Conservation (phyloP, 441 rosid species). For the Arabidopsis lyrata region DNA sequence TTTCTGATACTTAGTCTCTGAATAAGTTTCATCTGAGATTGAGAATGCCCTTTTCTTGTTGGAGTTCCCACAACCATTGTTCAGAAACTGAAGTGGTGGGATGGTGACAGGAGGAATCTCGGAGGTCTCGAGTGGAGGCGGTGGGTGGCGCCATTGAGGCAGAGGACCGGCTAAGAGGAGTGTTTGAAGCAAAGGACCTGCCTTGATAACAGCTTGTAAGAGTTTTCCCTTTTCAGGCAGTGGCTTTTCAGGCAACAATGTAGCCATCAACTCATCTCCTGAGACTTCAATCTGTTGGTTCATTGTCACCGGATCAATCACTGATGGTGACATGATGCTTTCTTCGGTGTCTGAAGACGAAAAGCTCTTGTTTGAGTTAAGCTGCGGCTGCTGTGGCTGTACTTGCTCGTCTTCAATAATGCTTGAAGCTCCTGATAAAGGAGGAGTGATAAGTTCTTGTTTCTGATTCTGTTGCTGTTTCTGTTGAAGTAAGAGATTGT, state of each 20-base stretch:
- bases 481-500: constrained; percentile 54
- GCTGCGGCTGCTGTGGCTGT: constrained; percentile 38
- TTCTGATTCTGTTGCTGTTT: constrained; percentile 43
- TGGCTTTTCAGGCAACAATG: constrained; percentile 52
- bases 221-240: constrained; percentile 86
- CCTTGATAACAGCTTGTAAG: constrained; percentile 83
- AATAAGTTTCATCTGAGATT: constrained; percentile 52
- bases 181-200: constrained; percentile 88
- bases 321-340: constrained; percentile 81
- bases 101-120: constrained; percentile 79
- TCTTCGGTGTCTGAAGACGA: constrained; percentile 84
- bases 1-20: constrained; percentile 72
- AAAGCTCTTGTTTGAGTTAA: constrained; percentile 60
- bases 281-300: constrained; percentile 25
- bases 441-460: constrained; percentile 24
- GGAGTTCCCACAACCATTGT: constrained; percentile 52
- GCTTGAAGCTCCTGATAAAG: constrained; percentile 58
- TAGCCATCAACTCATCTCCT: constrained; percentile 27
- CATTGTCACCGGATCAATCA: constrained; percentile 41
- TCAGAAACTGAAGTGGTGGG: constrained; percentile 52
- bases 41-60: constrained; percentile 65
- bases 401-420: constrained; percentile 61
- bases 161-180: constrained; percentile 86
- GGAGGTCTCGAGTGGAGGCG: constrained; percentile 72
- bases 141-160: constrained; percentile 93